Base-by-base conservation (phyloP, 805 yeast genomes). In the Starmerella ratchasimensis region DNA sequence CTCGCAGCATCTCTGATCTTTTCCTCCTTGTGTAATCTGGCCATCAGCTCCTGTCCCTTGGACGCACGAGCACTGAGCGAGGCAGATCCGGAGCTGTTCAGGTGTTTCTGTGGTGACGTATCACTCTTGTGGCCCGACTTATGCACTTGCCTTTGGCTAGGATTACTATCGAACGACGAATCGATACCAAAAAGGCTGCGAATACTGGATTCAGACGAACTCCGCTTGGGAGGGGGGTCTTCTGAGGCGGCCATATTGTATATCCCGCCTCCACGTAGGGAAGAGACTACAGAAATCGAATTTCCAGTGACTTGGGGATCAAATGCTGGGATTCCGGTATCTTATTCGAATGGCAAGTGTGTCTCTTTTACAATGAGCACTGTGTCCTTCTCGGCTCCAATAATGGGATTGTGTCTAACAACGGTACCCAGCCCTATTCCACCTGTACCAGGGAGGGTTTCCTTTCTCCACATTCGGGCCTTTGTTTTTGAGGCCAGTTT, bases 1-100 rank as follows among this genome's bases (percentile, higher is more conserved):
- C 56, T 59, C 10, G 64, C 61, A 6, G 62, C 61, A 26, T 59
- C 62, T 20, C 55, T 51, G 36, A 59, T 56, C 43, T 54, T 54
- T 37, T 52, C 53, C 36, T 60, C 63, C 14, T 56, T 49, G 41
- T 57, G 58, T 31, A 60, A 47, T 43, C 56, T 53, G 28, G 51
- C 51, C 24, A 56, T 41, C 23, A 59, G 47, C 31, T 45, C 52
- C 22, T 40, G 45, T 28, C 34, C 28, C 4, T 15, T 5, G 15
- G 37, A 23, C 5, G 15, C 4, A 24, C 32, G 24, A 4, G 21
- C 7, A 8, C 9, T 6, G 10, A 26, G 11, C 15, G 24, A 31
- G 10, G 22, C 22, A 14, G 22, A 6, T 15, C 6, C 16, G 10
- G 24, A 24, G 17, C 20, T 22, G 23, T 18, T 15, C 6, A 20